Conservation (phyloP, 257 asterid genomes). For the Penstemon newberryi region DNA sequence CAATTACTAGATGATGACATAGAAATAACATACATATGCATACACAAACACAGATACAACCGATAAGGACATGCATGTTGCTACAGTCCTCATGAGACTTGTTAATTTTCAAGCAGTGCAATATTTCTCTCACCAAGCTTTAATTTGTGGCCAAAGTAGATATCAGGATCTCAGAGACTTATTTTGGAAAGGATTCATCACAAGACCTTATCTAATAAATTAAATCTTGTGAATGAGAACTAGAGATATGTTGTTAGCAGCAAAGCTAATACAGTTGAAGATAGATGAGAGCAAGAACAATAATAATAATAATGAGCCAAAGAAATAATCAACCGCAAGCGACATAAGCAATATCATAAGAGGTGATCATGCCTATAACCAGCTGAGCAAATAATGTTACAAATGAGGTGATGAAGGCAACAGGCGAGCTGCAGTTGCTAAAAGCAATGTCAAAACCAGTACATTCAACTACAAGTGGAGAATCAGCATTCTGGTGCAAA, state of each 20-base stretch:
- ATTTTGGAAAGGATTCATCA: slow-evolving; percentile 11
- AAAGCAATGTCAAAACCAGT: slow-evolving; percentile 10
- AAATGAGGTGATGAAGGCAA: slow-evolving; percentile 95
- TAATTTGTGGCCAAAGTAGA: slow-evolving; percentile 72
- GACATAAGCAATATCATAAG: slow-evolving; percentile 14
- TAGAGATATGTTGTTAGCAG: not conserved
- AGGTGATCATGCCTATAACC: slow-evolving; percentile 84
- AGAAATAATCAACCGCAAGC: slow-evolving; percentile 2
- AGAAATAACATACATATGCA: not conserved
- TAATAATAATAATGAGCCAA: not conserved
- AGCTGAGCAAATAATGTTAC: slow-evolving; percentile 79
- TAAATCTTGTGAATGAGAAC: slow-evolving; percentile 8
- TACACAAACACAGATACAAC: not conserved
- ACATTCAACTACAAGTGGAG: slow-evolving; percentile 6
- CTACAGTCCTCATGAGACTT: slow-evolving; percentile 47
- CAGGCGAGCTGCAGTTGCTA: slow-evolving; percentile 75
- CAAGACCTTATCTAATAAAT: not conserved
- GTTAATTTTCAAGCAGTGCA: slow-evolving; percentile 80
- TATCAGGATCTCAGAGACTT: slow-evolving; percentile 37
- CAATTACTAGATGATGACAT: not conserved
- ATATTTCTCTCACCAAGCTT: slow-evolving; percentile 96
- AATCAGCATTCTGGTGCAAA: not conserved
- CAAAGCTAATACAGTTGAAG: slow-evolving; percentile 11
- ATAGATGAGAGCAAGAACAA: slow-evolving; percentile 21
- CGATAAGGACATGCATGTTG: slow-evolving; percentile 60